These are phyloP conservation scores for Colletotrichum filicis DNA, from an alignment of 2,329 filamentous ascomycete genomes.

Conservation along the genomic window DNA sequence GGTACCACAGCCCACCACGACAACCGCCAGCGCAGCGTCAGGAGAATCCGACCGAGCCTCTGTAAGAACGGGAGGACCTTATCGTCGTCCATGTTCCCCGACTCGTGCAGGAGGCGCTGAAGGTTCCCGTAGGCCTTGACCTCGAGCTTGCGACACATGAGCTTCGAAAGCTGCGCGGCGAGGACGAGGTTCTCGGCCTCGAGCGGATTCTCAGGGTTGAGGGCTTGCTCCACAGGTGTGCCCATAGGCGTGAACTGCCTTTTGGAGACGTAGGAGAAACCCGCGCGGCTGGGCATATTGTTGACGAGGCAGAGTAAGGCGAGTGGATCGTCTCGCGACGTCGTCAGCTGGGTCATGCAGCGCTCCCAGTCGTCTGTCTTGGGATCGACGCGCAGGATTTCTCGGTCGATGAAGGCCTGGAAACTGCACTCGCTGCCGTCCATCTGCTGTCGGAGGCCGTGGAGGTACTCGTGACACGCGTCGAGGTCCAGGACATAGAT, in stretches of 20 bases:
- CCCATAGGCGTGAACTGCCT: neutral
- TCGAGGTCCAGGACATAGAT: constrained; percentile 53
- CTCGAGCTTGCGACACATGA: constrained; percentile 56
- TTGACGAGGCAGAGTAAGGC: constrained; percentile 53
- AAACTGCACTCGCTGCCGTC: constrained; percentile 50
- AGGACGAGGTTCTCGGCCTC: constrained; percentile 52
- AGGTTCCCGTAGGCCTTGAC: constrained; percentile 55
- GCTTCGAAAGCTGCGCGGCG: constrained; percentile 55
- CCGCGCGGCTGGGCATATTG: constrained; percentile 57
- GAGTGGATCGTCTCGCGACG: constrained; percentile 49
- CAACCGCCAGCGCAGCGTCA: constrained; percentile 54
- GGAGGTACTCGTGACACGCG: constrained; percentile 52
- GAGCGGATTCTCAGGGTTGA: constrained; percentile 48
- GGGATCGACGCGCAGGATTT: constrained; percentile 42
- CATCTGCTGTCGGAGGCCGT: constrained; percentile 49
- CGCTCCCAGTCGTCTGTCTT: constrained; percentile 46
- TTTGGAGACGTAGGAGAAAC: constrained; percentile 50
- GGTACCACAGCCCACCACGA: constrained; percentile 54
- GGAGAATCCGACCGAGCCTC: constrained; percentile 38
- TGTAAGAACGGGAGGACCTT: constrained; percentile 41
- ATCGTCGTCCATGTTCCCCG: constrained; percentile 33
- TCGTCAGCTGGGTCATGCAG: constrained; percentile 51
- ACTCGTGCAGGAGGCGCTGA: constrained; percentile 43
- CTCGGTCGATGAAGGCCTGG: constrained; percentile 54
- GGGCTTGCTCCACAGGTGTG: constrained; percentile 41